Evolutionary conservation across 345 rosid genomes (phyloP).

Genomic region (Litchi chinensis): DNA sequence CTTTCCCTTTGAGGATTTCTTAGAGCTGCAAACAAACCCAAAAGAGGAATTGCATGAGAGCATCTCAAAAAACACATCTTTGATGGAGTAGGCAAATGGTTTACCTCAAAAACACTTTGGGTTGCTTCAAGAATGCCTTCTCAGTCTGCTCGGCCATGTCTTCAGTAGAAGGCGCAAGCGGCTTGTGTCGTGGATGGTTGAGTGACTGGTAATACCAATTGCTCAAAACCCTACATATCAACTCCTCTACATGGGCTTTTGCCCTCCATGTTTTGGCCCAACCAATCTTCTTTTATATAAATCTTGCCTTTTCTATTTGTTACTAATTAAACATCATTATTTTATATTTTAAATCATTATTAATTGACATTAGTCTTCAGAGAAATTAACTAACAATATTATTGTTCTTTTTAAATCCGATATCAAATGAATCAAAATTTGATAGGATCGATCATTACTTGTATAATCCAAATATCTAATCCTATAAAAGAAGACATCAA

Average conservation of each 20-base stretch:
- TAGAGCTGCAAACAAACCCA: constrained; percentile 49
- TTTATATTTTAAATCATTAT: too few relatives aligned
- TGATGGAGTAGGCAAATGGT: not conserved
- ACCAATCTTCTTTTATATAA: not conserved
- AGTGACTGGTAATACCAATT: too few relatives aligned
- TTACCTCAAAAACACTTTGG: constrained; percentile 76
- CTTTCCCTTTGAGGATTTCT: constrained; percentile 86
- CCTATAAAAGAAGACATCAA: too few relatives aligned
- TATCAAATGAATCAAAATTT: too few relatives aligned
- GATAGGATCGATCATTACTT: too few relatives aligned
- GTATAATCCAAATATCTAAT: too few relatives aligned
- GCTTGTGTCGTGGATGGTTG: not conserved
- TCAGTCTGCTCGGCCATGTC: constrained; percentile 53
- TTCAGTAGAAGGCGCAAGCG: not conserved
- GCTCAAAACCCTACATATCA: not conserved
- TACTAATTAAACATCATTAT: too few relatives aligned
- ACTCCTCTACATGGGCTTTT: not conserved
- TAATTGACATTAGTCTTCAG: too few relatives aligned
- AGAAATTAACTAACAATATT: too few relatives aligned
- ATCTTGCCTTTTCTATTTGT: too few relatives aligned
- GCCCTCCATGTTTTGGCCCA: not conserved
- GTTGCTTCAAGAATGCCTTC: constrained; percentile 82
- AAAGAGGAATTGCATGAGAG: not conserved
- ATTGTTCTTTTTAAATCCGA: too few relatives aligned
- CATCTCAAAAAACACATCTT: not conserved